A percentile compares a stretch with the other conserved stretches of the same genome.
These are phyloP conservation scores for Neurospora crassa DNA, from an alignment of 2,329 filamentous ascomycete species.

Conservation along the genomic window DNA sequence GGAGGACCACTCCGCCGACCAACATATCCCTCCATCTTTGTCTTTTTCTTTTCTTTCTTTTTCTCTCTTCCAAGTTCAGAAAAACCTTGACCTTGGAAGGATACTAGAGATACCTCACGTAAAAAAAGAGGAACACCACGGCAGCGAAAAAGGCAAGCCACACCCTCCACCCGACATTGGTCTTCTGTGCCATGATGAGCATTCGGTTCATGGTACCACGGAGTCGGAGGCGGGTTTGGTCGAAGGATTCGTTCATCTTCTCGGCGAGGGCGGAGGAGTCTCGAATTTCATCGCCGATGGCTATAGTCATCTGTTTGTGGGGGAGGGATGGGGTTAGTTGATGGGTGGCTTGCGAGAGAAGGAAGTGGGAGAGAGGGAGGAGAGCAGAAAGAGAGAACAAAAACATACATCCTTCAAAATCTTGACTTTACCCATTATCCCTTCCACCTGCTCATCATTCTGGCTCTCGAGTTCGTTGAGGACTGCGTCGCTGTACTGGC, in stretches of 20 bases:
- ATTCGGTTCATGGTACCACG: conserved; percentile 95
- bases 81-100: conserved; percentile 42
- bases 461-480: conserved; percentile 91
- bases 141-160: conserved; percentile 86
- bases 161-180: conserved; percentile 90
- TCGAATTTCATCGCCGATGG: conserved; percentile 92
- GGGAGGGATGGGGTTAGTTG: conserved; percentile 3
- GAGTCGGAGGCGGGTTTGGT: conserved; percentile 70
- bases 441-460: conserved; percentile 82
- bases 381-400: conserved; percentile 3
- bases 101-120: conserved; percentile 56
- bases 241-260: conserved; percentile 93
- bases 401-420: conserved; percentile 74
- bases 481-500: conserved; percentile 87
- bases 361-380: neutral
- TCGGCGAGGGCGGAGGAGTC: conserved; percentile 81
- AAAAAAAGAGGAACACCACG: conserved; percentile 75
- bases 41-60: too few relatives aligned
- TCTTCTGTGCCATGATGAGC: conserved; percentile 88
- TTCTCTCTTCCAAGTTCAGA: neutral
- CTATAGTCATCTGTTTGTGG: conserved; percentile 62
- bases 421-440: conserved; percentile 83
- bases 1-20: neutral
- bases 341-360: neutral
- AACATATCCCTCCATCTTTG: neutral